A percentile compares a stretch with the other conserved stretches of the same genome.
phyloP scores from a whole-genome alignment of 495 filamentous ascomycete genomes.

The Glarea lozoyensis region DNA sequence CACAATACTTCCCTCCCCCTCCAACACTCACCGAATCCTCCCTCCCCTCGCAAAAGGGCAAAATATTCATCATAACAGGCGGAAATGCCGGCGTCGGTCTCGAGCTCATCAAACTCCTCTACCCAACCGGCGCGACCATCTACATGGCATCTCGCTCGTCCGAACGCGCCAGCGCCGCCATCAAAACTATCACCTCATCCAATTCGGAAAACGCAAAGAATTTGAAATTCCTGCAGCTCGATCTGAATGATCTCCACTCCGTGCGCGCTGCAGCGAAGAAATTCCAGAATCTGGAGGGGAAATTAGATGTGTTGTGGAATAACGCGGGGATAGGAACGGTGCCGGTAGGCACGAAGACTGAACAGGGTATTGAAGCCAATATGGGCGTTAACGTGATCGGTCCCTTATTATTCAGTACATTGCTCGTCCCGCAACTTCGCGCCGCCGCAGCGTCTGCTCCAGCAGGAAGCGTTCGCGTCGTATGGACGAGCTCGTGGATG shows the following conservation, averaged over 20 bases:
- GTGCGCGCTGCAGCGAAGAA: constrained; percentile 19
- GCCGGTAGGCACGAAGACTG: constrained; percentile 14
- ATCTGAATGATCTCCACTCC: constrained; percentile 28
- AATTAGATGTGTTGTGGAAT: constrained; percentile 11
- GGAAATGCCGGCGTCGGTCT: constrained; percentile 47
- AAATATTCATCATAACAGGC: constrained; percentile 17
- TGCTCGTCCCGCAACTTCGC: constrained; percentile 27
- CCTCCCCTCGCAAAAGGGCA: too few species aligned
- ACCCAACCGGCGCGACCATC: constrained; percentile 47
- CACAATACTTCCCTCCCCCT: too few species aligned
- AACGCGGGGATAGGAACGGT: constrained; percentile 42
- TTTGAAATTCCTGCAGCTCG: constrained; percentile 33
- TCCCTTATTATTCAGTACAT: constrained; percentile 30
- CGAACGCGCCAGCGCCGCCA: constrained; percentile 40
- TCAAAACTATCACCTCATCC: constrained; percentile 31
- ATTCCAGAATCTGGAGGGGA: constrained; percentile 28
- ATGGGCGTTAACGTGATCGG: constrained; percentile 32
- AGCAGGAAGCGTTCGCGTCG: constrained; percentile 30
- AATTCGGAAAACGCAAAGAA: constrained; percentile 13
- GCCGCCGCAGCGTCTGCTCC: constrained; percentile 13
- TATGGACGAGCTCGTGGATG: constrained; percentile 29
- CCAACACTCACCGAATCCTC: background rate
- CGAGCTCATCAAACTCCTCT: constrained; percentile 52
- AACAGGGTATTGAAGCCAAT: constrained; percentile 31
- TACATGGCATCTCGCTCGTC: constrained; percentile 52